These are phyloP conservation scores for sorghum (Sorghum bicolor) DNA, from an alignment of 176 grass and related monocot species.

Conservation along the genomic window DNA sequence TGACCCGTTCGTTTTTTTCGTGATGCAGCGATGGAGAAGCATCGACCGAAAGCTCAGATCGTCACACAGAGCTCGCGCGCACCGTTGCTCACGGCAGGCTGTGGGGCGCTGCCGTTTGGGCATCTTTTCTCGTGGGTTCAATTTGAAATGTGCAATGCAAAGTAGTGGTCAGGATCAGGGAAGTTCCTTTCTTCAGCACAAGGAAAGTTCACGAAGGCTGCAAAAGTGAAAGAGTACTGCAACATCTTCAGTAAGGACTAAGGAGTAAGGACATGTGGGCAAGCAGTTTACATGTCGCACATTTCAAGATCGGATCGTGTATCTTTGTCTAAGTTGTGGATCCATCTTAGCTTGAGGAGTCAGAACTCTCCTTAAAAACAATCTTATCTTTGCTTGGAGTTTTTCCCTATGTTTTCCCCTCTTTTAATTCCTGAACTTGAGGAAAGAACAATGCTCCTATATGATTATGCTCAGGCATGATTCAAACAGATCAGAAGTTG, in stretches of 20 bases:
- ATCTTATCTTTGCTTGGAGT: not conserved
- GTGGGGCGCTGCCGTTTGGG: not conserved
- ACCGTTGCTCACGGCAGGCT: not conserved
- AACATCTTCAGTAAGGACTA: not conserved
- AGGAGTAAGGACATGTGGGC: not conserved
- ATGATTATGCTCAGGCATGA: constrained; percentile 18
- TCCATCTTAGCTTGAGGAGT: not conserved
- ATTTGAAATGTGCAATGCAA: not conserved
- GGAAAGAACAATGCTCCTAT: not conserved
- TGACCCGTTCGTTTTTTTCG: not conserved
- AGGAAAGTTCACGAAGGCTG: not conserved
- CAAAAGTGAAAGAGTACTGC: not conserved
- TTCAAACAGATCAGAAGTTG: constrained; percentile 2
- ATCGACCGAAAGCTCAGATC: not conserved
- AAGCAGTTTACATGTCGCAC: not conserved
- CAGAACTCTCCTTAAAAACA: not conserved
- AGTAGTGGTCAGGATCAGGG: not conserved
- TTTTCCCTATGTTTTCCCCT: not conserved
- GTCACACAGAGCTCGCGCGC: not conserved
- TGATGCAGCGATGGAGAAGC: not conserved
- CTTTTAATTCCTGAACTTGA: not conserved
- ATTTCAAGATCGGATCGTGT: not conserved
- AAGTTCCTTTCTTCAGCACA: constrained; percentile 20
- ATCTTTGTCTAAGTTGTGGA: not conserved
- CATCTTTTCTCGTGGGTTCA: constrained; percentile 37